Evolutionary conservation across 2,329 filamentous ascomycete genomes (phyloP).

Genomic region (Juglanconis juglandina): DNA sequence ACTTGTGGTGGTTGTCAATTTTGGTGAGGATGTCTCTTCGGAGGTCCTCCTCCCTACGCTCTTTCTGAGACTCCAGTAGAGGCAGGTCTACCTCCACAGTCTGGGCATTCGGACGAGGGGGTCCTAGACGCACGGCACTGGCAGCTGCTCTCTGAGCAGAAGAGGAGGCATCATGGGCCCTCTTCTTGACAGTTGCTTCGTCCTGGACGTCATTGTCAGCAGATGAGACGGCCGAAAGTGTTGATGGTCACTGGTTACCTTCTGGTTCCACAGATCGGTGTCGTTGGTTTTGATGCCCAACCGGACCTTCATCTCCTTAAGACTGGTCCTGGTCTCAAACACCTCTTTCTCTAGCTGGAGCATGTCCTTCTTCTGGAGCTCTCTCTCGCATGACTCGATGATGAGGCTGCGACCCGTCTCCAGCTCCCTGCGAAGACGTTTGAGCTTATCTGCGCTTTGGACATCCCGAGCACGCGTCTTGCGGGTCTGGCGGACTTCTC

Average conservation of each 20-base stretch:
- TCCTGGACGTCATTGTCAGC: conserved; percentile 11
- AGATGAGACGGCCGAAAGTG: neutral
- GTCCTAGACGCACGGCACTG: conserved; percentile 44
- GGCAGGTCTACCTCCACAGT: conserved; percentile 75
- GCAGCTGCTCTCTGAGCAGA: conserved; percentile 38
- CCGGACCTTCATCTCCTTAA: conserved; percentile 86
- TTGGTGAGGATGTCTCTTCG: conserved; percentile 80
- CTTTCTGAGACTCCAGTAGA: conserved; percentile 70
- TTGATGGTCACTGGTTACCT: conserved; percentile 53
- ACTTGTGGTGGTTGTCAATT: conserved; percentile 81
- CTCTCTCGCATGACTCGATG: conserved; percentile 72
- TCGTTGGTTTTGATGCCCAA: conserved; percentile 89
- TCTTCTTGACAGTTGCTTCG: conserved; percentile 1
- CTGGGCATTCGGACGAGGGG: conserved; percentile 47
- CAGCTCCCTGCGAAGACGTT: conserved; percentile 83
- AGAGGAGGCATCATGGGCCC: conserved; percentile 50
- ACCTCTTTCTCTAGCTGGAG: conserved; percentile 71
- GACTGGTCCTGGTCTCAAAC: conserved; percentile 75
- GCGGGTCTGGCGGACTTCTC: conserved; percentile 88
- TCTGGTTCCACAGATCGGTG: conserved; percentile 91
- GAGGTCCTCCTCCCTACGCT: conserved; percentile 79
- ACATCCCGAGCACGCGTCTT: conserved; percentile 93
- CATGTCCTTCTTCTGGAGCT: conserved; percentile 73
- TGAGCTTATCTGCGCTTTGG: conserved; percentile 90
- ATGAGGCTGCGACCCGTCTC: conserved; percentile 84